Conservation (phyloP, 1,284 basidiomycete genomes). For the Ustilago cynodontis region DNA sequence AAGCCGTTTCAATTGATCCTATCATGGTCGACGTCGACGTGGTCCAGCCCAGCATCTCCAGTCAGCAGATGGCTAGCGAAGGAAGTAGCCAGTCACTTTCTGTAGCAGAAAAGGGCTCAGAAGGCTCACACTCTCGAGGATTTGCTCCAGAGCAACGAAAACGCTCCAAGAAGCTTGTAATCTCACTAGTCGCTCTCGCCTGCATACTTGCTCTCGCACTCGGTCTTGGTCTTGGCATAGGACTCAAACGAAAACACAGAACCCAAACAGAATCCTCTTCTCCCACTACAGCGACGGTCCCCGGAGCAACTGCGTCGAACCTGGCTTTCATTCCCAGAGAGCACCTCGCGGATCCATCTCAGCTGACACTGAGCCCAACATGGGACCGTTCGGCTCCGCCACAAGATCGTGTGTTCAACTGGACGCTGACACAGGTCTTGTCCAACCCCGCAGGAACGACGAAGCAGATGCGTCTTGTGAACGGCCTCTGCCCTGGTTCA, state of each 20-base stretch:
- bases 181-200: conserved; percentile 16
- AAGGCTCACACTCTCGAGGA: not conserved
- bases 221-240: conserved; percentile 72
- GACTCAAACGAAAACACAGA: conserved; percentile 63
- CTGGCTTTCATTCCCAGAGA: conserved; percentile 59
- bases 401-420: conserved; percentile 53
- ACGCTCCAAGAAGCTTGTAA: conserved; percentile 7
- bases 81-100: conserved; percentile 19
- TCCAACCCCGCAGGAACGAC: conserved; percentile 54
- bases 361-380: conserved; percentile 43
- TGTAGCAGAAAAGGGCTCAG: conserved; percentile 12
- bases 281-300: conserved; percentile 6
- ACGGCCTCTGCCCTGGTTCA: conserved; percentile 57
- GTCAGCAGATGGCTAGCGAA: conserved; percentile 13
- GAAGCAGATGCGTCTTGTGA: conserved; percentile 60
- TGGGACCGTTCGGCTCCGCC: conserved; percentile 52
- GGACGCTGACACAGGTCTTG: conserved; percentile 46
- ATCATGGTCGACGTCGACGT: not conserved
- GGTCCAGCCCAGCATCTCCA: not conserved
- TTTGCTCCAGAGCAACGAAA: not conserved
- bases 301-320: conserved; percentile 29
- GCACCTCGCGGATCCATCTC: conserved; percentile 31
- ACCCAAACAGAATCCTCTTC: conserved; percentile 21
- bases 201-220: conserved; percentile 70
- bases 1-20: no score